Percentiles rank a stretch among this genome's conserved stretches.
phyloP scores from a whole-genome alignment of 768 basidiomycete species.

The Sporobolomyces pararoseus region DNA sequence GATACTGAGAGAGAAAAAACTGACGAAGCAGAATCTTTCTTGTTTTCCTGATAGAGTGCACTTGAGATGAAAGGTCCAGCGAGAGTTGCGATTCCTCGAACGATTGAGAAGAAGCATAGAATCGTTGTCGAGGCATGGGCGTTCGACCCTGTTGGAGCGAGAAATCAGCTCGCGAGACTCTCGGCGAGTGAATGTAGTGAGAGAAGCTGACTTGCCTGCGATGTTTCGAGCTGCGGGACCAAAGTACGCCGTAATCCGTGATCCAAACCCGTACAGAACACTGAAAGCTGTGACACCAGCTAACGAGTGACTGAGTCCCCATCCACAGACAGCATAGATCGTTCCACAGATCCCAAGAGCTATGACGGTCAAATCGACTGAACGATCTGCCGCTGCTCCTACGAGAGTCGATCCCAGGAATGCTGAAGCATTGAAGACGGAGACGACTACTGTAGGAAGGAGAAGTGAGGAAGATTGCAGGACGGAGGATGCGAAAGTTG shows the following conservation, averaged over 20 bases:
- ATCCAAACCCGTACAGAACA: conserved; percentile 17
- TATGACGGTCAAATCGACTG: not conserved
- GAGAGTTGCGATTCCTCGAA: conserved; percentile 19
- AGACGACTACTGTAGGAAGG: conserved; percentile 2
- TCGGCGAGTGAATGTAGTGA: too few species aligned
- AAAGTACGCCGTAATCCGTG: conserved; percentile 19
- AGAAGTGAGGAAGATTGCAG: not conserved
- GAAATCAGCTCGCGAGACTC: not conserved
- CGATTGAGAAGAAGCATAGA: conserved; percentile 28
- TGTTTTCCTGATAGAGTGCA: conserved; percentile 12
- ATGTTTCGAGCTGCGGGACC: conserved; percentile 8
- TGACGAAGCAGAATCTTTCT: not conserved
- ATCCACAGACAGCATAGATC: conserved; percentile 3
- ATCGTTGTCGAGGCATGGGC: conserved; percentile 19
- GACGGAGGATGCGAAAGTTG: conserved; percentile 7
- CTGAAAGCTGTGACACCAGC: conserved; percentile 14
- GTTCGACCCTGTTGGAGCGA: not conserved
- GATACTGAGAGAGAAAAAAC: too few species aligned
- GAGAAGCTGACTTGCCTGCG: not conserved
- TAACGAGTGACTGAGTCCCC: conserved; percentile 10
- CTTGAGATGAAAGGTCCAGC: conserved; percentile 29
- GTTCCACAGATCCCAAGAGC: conserved; percentile 5
- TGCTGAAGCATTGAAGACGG: conserved; percentile 16
- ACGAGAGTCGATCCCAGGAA: conserved; percentile 14
- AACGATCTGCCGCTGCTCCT: conserved; percentile 11